Conservation (phyloP, 2,329 filamentous ascomycete species). For the Stenocarpella maydis region DNA sequence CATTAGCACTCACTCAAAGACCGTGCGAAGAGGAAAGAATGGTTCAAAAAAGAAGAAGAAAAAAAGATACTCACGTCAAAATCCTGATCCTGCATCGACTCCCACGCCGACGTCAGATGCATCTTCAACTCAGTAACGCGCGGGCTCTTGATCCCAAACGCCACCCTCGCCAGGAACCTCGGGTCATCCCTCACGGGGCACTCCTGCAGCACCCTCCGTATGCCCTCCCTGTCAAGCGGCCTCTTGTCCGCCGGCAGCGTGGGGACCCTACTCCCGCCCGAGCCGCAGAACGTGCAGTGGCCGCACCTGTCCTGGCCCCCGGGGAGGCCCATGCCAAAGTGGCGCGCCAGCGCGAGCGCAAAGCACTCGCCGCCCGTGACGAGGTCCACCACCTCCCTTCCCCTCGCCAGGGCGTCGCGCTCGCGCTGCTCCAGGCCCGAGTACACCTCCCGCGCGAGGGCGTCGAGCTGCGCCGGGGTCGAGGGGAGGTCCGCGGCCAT, state of each 20-base stretch:
- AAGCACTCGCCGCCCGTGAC: slow-evolving; percentile 62
- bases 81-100: slow-evolving; percentile 62
- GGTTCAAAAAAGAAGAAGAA: too few species aligned
- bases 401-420: slow-evolving; percentile 59
- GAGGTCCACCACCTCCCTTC: slow-evolving; percentile 59
- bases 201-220: slow-evolving; percentile 53
- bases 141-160: slow-evolving; percentile 69
- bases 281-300: slow-evolving; percentile 60
- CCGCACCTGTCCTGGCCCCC: slow-evolving; percentile 56
- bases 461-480: slow-evolving; percentile 50
- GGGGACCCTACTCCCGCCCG: slow-evolving; percentile 48
- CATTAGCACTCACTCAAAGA: background rate
- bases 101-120: slow-evolving; percentile 54
- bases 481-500: slow-evolving; percentile 56
- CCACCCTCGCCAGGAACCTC: slow-evolving; percentile 64
- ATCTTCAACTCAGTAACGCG: slow-evolving; percentile 59
- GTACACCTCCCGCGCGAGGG: slow-evolving; percentile 57
- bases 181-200: slow-evolving; percentile 63
- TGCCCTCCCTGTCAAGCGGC: slow-evolving; percentile 48
- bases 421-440: slow-evolving; percentile 60
- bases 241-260: slow-evolving; percentile 49
- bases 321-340: slow-evolving; percentile 65
- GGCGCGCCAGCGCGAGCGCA: slow-evolving; percentile 58
- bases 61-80: slow-evolving; percentile 57
- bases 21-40: too few species aligned